Base-by-base conservation (phyloP, 768 basidiomycete species). In the Rhodotorula diobovata region DNA sequence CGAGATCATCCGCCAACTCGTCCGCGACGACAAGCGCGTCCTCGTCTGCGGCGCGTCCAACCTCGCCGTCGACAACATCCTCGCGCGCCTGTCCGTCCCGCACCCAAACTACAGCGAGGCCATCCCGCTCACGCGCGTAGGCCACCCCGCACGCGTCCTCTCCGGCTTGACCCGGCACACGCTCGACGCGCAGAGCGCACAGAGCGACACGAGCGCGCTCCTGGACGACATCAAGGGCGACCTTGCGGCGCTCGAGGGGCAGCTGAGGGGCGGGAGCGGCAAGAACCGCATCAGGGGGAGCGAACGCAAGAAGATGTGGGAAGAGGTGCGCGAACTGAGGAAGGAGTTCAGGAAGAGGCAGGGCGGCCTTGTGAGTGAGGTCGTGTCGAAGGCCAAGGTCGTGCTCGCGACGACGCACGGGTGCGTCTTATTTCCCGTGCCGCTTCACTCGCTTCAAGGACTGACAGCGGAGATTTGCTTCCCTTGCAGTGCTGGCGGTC, bases 341-440 rank as follows among this genome's bases (percentile, higher is more conserved):
- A 96, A 93, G 81, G 95, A 99, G 92, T 94, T 76, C 57, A 87
- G 93, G 30, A 88, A 89, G 78, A 85, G 95, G 62, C 93, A 97
- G 81, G 87, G 88, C 10, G 87, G 89, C 5, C 88, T 97, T 18
- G 88, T 93, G 15, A 87, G 85, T 71, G 86, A 88, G 12, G 91
- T 98, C 3, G 83, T 98, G 11, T 83, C 83, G 30, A 87, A 89
- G 56, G 90, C 93, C 0, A 88, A 91, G 83, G 90, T 98, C 51
- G 90, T 98, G 1, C 81, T 98, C 20, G 88, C 93, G 4, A 99
- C 96, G 6, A 98, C 95, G 75, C 94, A 98, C 82, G 90, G 92
- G 21, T 76, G 39, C 23, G 71, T 50, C 15, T 0, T 60, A 35
- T 14, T 11, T 23, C 32, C 32, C 11, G 21, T 30, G 16, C 0